Base-by-base conservation (phyloP, 345 rosid genomes). In the Gynandropsis gynandra region DNA sequence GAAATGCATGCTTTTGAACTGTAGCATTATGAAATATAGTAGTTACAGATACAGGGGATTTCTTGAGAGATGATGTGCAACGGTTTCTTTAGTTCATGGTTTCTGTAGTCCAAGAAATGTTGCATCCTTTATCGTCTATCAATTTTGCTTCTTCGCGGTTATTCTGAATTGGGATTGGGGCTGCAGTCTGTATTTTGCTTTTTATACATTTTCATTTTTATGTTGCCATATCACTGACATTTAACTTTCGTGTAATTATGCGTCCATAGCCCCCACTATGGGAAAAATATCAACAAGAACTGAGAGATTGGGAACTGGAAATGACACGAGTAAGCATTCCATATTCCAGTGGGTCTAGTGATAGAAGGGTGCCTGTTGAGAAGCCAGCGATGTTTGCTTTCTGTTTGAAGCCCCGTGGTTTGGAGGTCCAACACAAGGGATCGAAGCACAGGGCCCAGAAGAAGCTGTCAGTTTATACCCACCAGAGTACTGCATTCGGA, bases 331-430 rank as follows among this genome's bases (percentile, higher is more conserved):
- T 59, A 42, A 74, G 38, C 61, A 32, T 68, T 45, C 31, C 53
- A 42, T 44, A 66, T 45, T 58, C 79, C 3, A 67, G 59, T 74
- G 90, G 77, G 37, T 72, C 70, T 56, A 75, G 70, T 51, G 75
- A 68, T 56, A 89, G 76, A 67, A 62, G 45, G 42, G 57, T 78
- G 50, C 61, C 72, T 45, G 6, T 37, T 15, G 97, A 87, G 67
- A 92, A 83, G 82, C 97, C 97, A 35, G 73, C 78, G 20, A 78
- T 87, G 95, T 85, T 79, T 85, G 98, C 98, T 56, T 92, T 92
- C 62, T 92, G 97, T 66, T 68, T 87, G 82, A 92, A 87, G 67
- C 98, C 98, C 1, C 81, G 96, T 58, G 95, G 98, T 36, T 67
- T 92, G 78, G 98, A 92, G 68, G 79, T 85, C 51, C 90, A 81